Base-by-base conservation (phyloP, 305 asterid genomes). In the Salvia sclarea region DNA sequence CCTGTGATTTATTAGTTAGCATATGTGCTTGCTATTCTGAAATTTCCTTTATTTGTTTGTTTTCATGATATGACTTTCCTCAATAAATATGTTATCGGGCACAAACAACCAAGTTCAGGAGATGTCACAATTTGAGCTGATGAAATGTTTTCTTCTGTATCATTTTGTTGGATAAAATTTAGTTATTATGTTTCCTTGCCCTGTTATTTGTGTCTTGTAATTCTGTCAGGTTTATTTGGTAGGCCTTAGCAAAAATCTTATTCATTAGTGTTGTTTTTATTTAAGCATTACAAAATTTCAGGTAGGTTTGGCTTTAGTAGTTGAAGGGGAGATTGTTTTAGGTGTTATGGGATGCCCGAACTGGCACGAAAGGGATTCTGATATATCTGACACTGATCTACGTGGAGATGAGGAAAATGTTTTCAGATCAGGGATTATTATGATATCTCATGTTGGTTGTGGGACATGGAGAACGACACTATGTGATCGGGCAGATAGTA, bases 341-440 rank as follows among this genome's bases (percentile, higher is more conserved):
- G 98, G 98, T 55, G 95, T 90, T 64, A 90, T 93, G 97, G 96
- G 97, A 67, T 90, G 98, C 77, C 98, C 98, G 0, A 87, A 90
- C 77, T 93, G 98, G 98, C 78, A 53, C 52, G 84, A 76, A 41
- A 77, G 65, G 33, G 66, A 74, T 69, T 75, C 83, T 38, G 73
- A 78, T 17, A 33, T 7, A 57, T 63, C 76, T 35, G 66, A 61
- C 38, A 12, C 69, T 21, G 76, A 61, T 17, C 16, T 38, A 74
- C 79, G 71, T 66, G 82, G 66, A 76, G 60, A 64, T 69, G 84
- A 71, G 38, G 71, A 71, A 17, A 43, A 48, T 37, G 68, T 60
- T 54, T 69, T 84, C 20, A 76, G 80, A 73, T 69, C 85, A 64
- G 98, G 98, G 66, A 72, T 76, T 62, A 77, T 93, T 69, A 90